A percentile compares a stretch with the other conserved stretches of the same genome.
phyloP scores from a whole-genome alignment of 352 stramenopile species.

The Phytophthora chlamydospora region DNA sequence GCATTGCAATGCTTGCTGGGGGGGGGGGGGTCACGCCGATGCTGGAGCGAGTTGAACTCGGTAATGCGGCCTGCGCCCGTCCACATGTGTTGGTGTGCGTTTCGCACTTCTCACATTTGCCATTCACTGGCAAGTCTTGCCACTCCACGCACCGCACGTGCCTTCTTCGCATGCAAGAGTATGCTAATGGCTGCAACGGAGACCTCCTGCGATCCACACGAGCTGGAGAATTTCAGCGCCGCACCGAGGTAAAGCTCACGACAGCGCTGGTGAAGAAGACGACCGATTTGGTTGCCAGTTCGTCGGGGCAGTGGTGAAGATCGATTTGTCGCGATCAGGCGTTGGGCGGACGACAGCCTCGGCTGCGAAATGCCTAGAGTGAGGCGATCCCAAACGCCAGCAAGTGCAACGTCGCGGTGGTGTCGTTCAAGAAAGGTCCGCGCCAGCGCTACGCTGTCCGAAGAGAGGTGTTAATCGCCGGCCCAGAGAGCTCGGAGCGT shows the following conservation, averaged over 20 bases:
- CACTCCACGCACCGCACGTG: too few relatives aligned
- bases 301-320: conserved; percentile 3
- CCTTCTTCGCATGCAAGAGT: too few relatives aligned
- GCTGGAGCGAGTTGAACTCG: conserved; percentile 7
- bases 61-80: background rate
- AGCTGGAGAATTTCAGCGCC: conserved; percentile 3
- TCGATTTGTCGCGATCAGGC: conserved; percentile 18
- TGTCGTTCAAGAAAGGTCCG: conserved; percentile 15
- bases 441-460: conserved; percentile 16
- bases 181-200: conserved; percentile 6
- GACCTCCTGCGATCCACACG: background rate
- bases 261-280: conserved; percentile 10
- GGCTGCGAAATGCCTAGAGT: conserved; percentile 8
- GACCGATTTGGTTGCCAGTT: conserved; percentile 13
- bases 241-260: conserved; percentile 9
- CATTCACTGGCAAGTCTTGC: too few relatives aligned
- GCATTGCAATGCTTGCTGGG: too few relatives aligned
- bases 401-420: background rate
- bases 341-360: conserved; percentile 1
- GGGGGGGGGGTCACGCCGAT: too few relatives aligned
- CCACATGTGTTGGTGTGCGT: background rate
- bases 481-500: conserved; percentile 8
- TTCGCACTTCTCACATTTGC: too few relatives aligned
- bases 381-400: too few relatives aligned
- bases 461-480: conserved; percentile 17